Base-by-base conservation (phyloP, 495 filamentous ascomycete genomes). In the Neurospora sp. region DNA sequence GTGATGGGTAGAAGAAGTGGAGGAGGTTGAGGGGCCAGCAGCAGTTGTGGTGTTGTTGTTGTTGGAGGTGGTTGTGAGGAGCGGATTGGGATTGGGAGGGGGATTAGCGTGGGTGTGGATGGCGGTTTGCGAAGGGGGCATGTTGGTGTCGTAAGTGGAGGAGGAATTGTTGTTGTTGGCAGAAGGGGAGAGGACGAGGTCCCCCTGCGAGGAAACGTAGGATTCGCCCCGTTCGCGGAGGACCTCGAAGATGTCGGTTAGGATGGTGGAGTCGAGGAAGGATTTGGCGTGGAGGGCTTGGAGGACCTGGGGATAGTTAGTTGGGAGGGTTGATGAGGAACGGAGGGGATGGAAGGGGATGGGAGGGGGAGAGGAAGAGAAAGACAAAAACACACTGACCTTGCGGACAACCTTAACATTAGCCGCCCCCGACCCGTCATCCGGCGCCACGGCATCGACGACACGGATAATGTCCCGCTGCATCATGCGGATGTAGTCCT, bases 341-440 rank as follows among this genome's bases (percentile, higher is more conserved):
- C 31, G 37, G 35, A 27, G 22, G 12, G 69, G 41, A 27, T 35
- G 37, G 5, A 4, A 16, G 16, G n/a, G 6, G 16, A 40, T 12
- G 10, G 42, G 40, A 44, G 27, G n/a, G 39, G 18, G 38, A 16
- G 4, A 40, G 20, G 35, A n/a, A 75, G 70, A 48, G 38, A 9
- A n/a, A 18, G 20, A 0, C 5, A n/a, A 39, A 74, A 40, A 31
- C 2, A 31, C 80, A 45, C 69, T 22, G 22, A 91, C 93, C 77
- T 89, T 92, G 53, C 93, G 86, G 37, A 97, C 94, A 14, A 97
- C 93, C 79, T 95, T 97, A 12, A 97, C 91, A 75, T 99, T 99
- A 38, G 94, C 95, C 0, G 93, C 94, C 0, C 96, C 96, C 0
- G 90, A 92, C 6, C 94, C 94, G 76, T 97, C 94, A 38, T 91